phyloP scores from a whole-genome alignment of 305 asterid species.

The Solanum hybrid region DNA sequence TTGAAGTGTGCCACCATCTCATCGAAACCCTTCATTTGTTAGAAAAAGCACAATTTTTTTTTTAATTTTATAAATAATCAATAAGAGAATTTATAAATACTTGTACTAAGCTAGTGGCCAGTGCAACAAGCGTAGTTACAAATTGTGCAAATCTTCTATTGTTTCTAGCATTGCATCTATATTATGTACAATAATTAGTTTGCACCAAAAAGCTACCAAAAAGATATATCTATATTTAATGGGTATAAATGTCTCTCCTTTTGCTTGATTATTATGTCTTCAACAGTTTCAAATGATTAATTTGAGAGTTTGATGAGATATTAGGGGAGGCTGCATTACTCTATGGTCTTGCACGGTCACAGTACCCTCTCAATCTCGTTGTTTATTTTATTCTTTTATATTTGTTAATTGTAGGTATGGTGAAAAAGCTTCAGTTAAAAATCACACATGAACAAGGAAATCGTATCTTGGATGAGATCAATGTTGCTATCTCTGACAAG shows the following conservation, averaged over 20 bases:
- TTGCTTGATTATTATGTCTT: not conserved
- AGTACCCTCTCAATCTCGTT: not conserved
- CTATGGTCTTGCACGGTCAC: not conserved
- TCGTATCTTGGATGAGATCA: conserved; percentile 35
- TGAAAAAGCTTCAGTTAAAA: conserved; percentile 51
- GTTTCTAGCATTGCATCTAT: not conserved
- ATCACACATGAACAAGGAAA: conserved; percentile 51
- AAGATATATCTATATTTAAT: not conserved
- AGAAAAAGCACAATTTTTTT: not conserved
- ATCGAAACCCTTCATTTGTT: not conserved
- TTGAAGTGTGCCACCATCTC: not conserved
- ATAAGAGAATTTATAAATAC: not conserved
- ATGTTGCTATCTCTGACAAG: conserved; percentile 46
- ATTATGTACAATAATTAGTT: not conserved
- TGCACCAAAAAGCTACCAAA: not conserved
- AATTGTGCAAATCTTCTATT: not conserved
- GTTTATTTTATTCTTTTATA: not conserved
- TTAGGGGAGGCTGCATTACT: not conserved
- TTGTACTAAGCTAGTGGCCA: not conserved
- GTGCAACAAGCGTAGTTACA: not conserved
- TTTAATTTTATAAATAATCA: not conserved
- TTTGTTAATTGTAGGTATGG: conserved; percentile 52
- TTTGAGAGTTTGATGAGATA: not conserved
- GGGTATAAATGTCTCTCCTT: not conserved
- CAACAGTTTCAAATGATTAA: not conserved